A percentile compares a stretch with the other conserved stretches of the same genome.
These are phyloP conservation scores for barley (Hordeum vulgare) DNA, from an alignment of 176 grass and related monocot species.

Conservation along the genomic window DNA sequence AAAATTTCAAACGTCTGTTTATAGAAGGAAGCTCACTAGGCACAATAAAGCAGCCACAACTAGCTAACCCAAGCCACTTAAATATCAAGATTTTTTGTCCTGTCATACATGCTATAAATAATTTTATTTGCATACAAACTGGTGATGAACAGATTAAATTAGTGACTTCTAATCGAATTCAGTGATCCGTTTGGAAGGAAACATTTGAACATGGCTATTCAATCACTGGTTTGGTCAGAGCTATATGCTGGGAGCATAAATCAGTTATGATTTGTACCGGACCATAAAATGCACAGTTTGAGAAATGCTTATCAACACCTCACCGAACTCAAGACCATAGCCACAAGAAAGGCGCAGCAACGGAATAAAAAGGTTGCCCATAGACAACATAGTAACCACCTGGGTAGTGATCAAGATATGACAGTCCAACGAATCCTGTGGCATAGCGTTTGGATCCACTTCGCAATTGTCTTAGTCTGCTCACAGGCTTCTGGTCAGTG, in stretches of 20 bases:
- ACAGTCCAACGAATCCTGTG: conserved; percentile 30
- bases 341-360: background rate
- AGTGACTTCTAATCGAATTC: background rate
- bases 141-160: background rate
- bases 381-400: conserved; percentile 9
- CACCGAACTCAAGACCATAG: background rate
- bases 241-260: background rate
- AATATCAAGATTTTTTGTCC: background rate
- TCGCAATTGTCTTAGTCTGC: conserved; percentile 44
- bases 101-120: background rate
- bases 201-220: background rate
- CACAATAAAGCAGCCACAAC: background rate
- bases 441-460: conserved; percentile 45
- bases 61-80: background rate
- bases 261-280: background rate
- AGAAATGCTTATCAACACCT: background rate
- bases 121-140: background rate
- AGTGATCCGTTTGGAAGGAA: background rate
- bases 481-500: conserved; percentile 40
- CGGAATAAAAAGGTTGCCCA: background rate
- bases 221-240: background rate
- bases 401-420: conserved; percentile 64
- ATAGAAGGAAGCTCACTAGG: background rate
- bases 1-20: background rate
- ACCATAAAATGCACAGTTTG: background rate